phyloP scores from a whole-genome alignment of 73 alveolate species.

The Paramecium pentaurelia region DNA sequence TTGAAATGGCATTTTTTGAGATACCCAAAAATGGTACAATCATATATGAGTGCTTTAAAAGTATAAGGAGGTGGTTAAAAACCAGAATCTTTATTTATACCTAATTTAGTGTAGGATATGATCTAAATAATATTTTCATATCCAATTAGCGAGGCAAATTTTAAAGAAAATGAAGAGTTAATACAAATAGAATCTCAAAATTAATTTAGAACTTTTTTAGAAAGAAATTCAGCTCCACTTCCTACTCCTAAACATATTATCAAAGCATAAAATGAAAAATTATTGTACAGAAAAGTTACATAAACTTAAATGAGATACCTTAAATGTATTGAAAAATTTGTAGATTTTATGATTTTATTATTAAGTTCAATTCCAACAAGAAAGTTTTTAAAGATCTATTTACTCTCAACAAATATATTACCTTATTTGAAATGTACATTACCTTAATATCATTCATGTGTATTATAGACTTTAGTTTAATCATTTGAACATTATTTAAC shows the following conservation, averaged over 20 bases:
- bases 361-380: constrained; percentile 34
- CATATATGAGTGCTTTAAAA: background rate
- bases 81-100: constrained; percentile 20
- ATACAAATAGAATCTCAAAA: constrained; percentile 24
- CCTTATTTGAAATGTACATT: constrained; percentile 24
- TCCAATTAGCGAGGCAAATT: constrained; percentile 36
- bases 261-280: constrained; percentile 12
- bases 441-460: constrained; percentile 43
- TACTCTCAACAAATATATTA: constrained; percentile 20
- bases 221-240: constrained; percentile 45
- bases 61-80: background rate
- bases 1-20: constrained; percentile 9
- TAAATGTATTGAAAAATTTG: constrained; percentile 14
- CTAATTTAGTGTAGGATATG: background rate
- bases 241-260: constrained; percentile 7
- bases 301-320: background rate
- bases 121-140: background rate
- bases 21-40: background rate
- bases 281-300: constrained; percentile 10
- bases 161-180: constrained; percentile 6
- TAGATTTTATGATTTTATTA: constrained; percentile 10
- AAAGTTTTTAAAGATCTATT: background rate
- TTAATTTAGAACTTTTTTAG: constrained; percentile 41
- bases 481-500: constrained; percentile 37
- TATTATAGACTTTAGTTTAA: background rate